Conservation (phyloP, 2,329 filamentous ascomycete species). For the Aspergillus pseudonomiae region DNA sequence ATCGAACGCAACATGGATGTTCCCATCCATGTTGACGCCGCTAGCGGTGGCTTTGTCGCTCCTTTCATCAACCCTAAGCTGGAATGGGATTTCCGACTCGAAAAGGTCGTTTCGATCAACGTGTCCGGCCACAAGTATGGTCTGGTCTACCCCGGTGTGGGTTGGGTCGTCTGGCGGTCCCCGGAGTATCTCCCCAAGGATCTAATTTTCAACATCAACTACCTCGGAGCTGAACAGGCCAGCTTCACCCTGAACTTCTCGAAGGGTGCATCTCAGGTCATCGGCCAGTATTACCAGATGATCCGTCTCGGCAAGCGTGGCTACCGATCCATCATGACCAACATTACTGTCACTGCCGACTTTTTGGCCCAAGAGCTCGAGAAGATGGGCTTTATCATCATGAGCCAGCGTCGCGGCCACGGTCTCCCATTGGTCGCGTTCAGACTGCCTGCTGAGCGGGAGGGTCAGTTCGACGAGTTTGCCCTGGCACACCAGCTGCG, state of each 20-base stretch:
- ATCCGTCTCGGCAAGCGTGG: constrained; percentile 92
- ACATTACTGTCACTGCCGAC: constrained; percentile 86
- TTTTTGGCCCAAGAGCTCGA: constrained; percentile 77
- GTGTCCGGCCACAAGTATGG: constrained; percentile 90
- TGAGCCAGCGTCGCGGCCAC: constrained; percentile 76
- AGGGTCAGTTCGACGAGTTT: constrained; percentile 71
- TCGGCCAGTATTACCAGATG: constrained; percentile 96
- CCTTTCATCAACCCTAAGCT: constrained; percentile 85
- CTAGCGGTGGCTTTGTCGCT: constrained; percentile 87
- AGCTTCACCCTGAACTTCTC: constrained; percentile 98
- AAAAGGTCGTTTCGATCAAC: constrained; percentile 91
- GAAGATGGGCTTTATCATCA: constrained; percentile 79
- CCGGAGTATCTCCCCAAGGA: constrained; percentile 84
- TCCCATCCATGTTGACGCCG: constrained; percentile 92
- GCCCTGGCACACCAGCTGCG: constrained; percentile 82
- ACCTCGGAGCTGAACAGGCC: constrained; percentile 90
- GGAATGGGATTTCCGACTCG: constrained; percentile 88
- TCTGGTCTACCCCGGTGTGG: constrained; percentile 83
- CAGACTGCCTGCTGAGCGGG: constrained; percentile 64
- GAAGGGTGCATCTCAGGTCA: constrained; percentile 90
- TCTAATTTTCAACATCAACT: constrained; percentile 99
- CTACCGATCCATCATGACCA: constrained; percentile 91
- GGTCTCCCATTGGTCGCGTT: constrained; percentile 91
- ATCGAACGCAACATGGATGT: constrained; percentile 73
- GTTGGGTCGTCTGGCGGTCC: constrained; percentile 88